Evolutionary conservation across 306 rosid species (phyloP), one percentile per base, ranked within the genome.

Genomic region (Glycine tomentella): DNA sequence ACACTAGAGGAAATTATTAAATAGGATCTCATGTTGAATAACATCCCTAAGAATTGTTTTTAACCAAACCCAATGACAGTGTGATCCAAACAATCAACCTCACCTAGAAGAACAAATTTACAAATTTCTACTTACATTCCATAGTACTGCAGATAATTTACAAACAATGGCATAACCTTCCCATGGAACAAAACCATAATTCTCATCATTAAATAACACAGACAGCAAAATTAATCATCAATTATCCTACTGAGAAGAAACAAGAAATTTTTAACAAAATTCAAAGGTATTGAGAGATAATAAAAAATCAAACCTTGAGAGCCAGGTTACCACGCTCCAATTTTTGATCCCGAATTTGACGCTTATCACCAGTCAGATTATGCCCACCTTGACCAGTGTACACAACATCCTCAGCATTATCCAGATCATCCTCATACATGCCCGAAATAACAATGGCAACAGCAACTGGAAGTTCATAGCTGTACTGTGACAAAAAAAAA

Each of bases 321-420:
- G 98, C 99, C 80, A 95, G 76, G 86, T 95, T 95, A 59, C 98
- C 99, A 55, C 94, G 97, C 79, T 88, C 88, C 85, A 95, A 63
- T 36, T 48, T 76, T 80, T 95, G 99, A 72, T 95, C 99, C 34
- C 44, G 72, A 50, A 82, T 85, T 89, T 95, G 99, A 63, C 98
- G 94, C 78, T 92, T 95, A 81, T 95, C 80, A 50, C 99, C 98
- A 6, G 81, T 87, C 87, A 95, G 76, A 84, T 95, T 90, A 70
- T 95, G 97, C 45, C 99, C 99, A 73, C 99, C 99, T 89, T 95
- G 99, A 74, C 99, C 99, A 38, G 99, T 93, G 87, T 95, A 95
- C 55, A 93, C 81, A 62, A 95, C 90, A 72, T 95, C 96, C 63
- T 95, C 98, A 16, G 99, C 97, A 83, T 95, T 95, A 80, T 95